Conservation (phyloP, 2,329 filamentous ascomycete species). For the Cercospora janseana region DNA sequence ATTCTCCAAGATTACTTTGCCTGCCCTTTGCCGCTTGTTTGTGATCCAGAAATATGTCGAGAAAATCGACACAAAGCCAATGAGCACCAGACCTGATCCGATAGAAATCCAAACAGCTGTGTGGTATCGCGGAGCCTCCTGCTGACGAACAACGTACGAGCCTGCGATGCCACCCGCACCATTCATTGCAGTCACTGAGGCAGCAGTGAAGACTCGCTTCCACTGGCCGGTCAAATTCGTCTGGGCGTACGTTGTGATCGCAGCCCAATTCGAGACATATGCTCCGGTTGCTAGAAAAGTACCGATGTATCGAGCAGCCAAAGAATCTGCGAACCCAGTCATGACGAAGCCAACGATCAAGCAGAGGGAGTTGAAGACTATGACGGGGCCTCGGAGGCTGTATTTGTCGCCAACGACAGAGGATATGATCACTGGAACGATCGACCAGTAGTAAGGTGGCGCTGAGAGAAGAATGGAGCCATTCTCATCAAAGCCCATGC, state of each 20-base stretch:
- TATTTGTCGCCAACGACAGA: conserved; percentile 62
- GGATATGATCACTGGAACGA: conserved; percentile 62
- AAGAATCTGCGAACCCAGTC: conserved; percentile 60
- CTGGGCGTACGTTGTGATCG: conserved; percentile 61
- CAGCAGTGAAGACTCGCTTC: conserved; percentile 63
- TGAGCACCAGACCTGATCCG: conserved; percentile 42
- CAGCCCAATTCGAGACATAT: conserved; percentile 68
- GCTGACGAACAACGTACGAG: conserved; percentile 62
- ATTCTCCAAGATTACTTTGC: conserved; percentile 30
- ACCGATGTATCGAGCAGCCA: conserved; percentile 62
- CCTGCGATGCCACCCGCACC: conserved; percentile 64
- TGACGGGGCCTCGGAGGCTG: conserved; percentile 60
- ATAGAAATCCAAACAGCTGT: conserved; percentile 69
- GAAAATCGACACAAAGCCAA: conserved; percentile 31
- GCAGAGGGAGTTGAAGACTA: conserved; percentile 62
- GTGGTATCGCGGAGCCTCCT: conserved; percentile 61
- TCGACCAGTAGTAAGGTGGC: conserved; percentile 66
- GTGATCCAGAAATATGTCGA: conserved; percentile 32
- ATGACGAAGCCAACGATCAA: conserved; percentile 64
- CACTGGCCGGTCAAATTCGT: conserved; percentile 64
- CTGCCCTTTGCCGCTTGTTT: conserved; percentile 32
- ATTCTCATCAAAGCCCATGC: conserved; percentile 46
- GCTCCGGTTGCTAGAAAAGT: conserved; percentile 66
- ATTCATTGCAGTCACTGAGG: conserved; percentile 58
- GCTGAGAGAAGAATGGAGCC: conserved; percentile 60